These are phyloP conservation scores for Limonium bicolor DNA, from an alignment of 148 eudicot genomes.

Conservation along the genomic window DNA sequence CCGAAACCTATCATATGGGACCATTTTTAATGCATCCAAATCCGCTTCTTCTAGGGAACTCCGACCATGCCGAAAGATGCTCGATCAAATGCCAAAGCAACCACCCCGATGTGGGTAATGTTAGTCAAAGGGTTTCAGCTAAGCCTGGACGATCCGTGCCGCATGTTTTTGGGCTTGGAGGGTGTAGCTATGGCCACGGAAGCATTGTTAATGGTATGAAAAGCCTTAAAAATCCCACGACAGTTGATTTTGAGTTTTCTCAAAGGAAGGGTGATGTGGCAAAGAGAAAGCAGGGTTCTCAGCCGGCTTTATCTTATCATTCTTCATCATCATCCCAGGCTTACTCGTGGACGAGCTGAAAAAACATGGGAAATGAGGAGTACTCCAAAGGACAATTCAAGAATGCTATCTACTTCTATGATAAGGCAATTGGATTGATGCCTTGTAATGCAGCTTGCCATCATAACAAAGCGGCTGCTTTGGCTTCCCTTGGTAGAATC, in stretches of 20 bases:
- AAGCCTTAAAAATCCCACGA: conserved; percentile 2
- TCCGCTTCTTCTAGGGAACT: too few relatives aligned
- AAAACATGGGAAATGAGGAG: conserved; percentile 32
- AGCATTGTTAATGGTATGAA: conserved; percentile 24
- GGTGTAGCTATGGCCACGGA: conserved; percentile 36
- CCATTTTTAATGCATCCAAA: conserved; percentile 9
- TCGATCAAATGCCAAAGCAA: neutral
- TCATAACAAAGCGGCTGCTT: conserved; percentile 32
- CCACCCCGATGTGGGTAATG: too few relatives aligned
- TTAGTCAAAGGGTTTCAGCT: too few relatives aligned
- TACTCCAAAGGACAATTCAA: conserved; percentile 17
- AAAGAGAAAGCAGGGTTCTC: conserved; percentile 4
- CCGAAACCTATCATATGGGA: conserved; percentile 9
- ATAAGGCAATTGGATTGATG: conserved; percentile 20
- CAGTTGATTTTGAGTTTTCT: neutral
- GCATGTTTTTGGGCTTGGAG: conserved; percentile 11
- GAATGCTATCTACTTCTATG: conserved; percentile 23
- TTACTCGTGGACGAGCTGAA: conserved; percentile 8
- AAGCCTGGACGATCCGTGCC: neutral
- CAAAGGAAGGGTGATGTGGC: conserved; percentile 3
- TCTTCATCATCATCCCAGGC: conserved; percentile 6
- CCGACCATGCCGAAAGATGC: neutral
- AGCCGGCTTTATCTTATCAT: too few relatives aligned
- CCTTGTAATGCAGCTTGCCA: conserved; percentile 28
- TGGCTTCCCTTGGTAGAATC: conserved; percentile 25